A percentile compares a stretch with the other conserved stretches of the same genome.
Evolutionary conservation across 768 basidiomycete species (phyloP).

Genomic region (Kwoniella sp.): DNA sequence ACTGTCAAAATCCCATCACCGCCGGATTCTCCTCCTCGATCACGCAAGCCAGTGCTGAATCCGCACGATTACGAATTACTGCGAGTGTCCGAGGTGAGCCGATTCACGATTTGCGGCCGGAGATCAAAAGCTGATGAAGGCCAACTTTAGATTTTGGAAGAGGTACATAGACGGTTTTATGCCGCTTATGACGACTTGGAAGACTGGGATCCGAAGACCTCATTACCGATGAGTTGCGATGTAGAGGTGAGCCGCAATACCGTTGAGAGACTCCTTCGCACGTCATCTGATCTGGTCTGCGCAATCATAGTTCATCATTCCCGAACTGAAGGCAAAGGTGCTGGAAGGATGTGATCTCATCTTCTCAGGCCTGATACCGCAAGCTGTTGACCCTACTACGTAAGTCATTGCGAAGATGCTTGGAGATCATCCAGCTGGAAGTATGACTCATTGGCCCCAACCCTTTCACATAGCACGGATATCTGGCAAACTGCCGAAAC

Average conservation of each 20-base stretch:
- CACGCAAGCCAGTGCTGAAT: constrained; percentile 68
- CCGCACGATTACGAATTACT: constrained; percentile 82
- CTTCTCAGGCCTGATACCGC: constrained; percentile 92
- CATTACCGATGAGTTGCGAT: constrained; percentile 62
- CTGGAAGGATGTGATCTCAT: constrained; percentile 79
- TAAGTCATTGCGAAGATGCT: constrained; percentile 47
- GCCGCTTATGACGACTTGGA: constrained; percentile 62
- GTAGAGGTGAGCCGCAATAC: constrained; percentile 65
- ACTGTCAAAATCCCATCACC: constrained; percentile 2
- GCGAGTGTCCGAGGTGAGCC: constrained; percentile 71
- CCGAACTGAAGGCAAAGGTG: constrained; percentile 71
- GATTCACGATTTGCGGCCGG: not conserved
- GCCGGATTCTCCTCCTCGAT: constrained; percentile 12
- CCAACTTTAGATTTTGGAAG: constrained; percentile 68
- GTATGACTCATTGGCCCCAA: not conserved
- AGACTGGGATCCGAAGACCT: constrained; percentile 23
- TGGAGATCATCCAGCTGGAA: not conserved
- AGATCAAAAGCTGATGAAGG: constrained; percentile 1
- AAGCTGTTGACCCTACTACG: constrained; percentile 76
- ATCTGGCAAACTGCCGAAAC: constrained; percentile 82
- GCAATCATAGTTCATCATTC: constrained; percentile 76
- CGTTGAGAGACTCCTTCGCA: no score
- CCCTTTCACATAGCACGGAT: constrained; percentile 62
- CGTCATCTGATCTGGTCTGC: not conserved
- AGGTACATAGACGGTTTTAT: constrained; percentile 79